Conservation (phyloP, 208 protist species). For the Acanthamoeba castellanii region DNA sequence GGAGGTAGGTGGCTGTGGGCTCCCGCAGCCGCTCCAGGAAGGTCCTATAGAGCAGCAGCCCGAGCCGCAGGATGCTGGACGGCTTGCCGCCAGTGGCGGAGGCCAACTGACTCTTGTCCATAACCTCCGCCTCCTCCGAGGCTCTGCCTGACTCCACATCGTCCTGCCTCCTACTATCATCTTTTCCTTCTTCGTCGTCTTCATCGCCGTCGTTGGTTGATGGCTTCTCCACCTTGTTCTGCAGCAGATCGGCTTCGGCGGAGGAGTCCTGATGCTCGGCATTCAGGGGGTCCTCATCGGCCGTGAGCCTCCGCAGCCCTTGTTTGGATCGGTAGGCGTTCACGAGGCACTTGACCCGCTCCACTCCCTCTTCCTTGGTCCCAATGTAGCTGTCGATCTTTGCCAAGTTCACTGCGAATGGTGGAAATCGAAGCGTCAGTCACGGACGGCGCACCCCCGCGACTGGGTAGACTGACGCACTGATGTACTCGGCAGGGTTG, state of each 20-base stretch:
- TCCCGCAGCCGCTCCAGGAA: background rate
- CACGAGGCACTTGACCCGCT: background rate
- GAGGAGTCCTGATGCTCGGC: background rate
- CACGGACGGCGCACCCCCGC: background rate
- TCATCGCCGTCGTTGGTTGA: background rate
- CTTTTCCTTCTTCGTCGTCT: no score
- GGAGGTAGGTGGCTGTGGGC: background rate
- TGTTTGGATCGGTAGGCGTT: background rate
- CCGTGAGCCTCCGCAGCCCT: background rate
- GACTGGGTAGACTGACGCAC: background rate
- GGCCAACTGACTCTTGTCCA: background rate
- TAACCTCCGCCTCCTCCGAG: background rate
- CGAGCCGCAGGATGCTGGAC: background rate
- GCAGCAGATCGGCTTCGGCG: background rate
- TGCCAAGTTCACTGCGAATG: constrained; percentile 13
- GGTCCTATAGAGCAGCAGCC: background rate
- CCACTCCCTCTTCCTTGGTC: background rate
- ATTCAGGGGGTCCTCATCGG: background rate
- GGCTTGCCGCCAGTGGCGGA: background rate
- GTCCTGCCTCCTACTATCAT: no score
- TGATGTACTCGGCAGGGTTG: constrained; percentile 79
- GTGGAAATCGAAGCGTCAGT: background rate
- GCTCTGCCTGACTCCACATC: no score
- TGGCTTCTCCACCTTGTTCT: background rate
- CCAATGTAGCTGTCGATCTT: constrained; percentile 50